These are phyloP conservation scores for Ceriops zippeliana DNA, from an alignment of 345 rosid species.

Conservation along the genomic window DNA sequence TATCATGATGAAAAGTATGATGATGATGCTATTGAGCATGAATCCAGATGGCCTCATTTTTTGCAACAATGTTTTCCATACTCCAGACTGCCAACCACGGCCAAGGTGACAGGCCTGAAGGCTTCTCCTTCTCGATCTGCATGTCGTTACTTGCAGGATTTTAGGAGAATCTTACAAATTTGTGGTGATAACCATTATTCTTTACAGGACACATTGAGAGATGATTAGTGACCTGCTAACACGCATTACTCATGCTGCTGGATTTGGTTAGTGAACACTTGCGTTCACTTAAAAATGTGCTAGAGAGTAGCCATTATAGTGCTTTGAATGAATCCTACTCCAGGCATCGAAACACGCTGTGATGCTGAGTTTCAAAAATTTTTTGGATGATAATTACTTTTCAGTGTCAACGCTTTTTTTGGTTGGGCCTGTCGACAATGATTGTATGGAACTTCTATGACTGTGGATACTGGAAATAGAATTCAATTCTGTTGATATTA, in stretches of 20 bases:
- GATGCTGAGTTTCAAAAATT: too few species aligned
- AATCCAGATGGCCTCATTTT: conserved; percentile 19
- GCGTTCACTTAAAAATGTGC: not conserved
- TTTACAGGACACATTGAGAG: conserved; percentile 18
- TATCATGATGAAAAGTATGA: conserved; percentile 4
- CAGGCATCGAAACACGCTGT: conserved; percentile 2
- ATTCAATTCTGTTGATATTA: too few species aligned
- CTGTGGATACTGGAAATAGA: too few species aligned
- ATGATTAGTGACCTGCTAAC: conserved; percentile 7
- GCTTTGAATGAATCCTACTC: not conserved
- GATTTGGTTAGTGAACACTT: not conserved
- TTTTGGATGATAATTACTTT: too few species aligned
- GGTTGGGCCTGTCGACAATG: not conserved
- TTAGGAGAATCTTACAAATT: conserved; percentile 41
- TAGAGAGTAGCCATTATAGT: too few species aligned
- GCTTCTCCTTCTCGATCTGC: conserved; percentile 24
- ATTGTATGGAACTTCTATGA: too few species aligned
- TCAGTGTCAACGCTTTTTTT: too few species aligned
- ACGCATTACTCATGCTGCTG: not conserved
- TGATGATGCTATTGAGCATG: conserved; percentile 1
- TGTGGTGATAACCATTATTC: conserved; percentile 30
- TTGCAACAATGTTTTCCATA: conserved; percentile 39
- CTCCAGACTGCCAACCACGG: conserved; percentile 30
- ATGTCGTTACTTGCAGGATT: conserved; percentile 25
- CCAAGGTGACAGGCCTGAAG: conserved; percentile 19